Evolutionary conservation across 2,329 filamentous ascomycete genomes (phyloP).

Genomic region (Trichophyton schoenleinii): DNA sequence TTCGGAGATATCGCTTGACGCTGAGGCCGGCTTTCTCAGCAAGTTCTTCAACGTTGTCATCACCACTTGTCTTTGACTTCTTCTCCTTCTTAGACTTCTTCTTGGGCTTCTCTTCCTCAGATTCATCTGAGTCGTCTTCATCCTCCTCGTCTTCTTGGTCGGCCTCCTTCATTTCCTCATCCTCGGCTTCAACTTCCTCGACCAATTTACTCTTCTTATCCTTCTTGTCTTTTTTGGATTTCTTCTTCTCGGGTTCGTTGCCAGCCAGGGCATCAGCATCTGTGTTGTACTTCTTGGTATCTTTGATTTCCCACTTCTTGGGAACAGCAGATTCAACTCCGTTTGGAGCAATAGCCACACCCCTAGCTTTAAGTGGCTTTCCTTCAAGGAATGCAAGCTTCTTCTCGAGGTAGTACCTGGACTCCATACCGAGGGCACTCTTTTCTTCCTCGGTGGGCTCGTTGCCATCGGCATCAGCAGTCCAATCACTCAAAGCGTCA

Average conservation of each 20-base stretch:
- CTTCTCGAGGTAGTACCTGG: slow-evolving; percentile 37
- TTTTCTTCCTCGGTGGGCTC: slow-evolving; percentile 78
- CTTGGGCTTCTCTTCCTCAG: slow-evolving; percentile 17
- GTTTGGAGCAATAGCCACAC: slow-evolving; percentile 61
- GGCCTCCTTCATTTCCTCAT: slow-evolving; percentile 36
- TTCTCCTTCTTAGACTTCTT: background rate
- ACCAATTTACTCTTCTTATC: slow-evolving; percentile 37
- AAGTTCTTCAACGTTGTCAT: slow-evolving; percentile 40
- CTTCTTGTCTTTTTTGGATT: slow-evolving; percentile 33
- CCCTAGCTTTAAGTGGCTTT: slow-evolving; percentile 70
- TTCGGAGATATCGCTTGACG: slow-evolving; percentile 64
- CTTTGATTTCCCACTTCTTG: slow-evolving; percentile 82
- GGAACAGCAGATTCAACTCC: slow-evolving; percentile 49
- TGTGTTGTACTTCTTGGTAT: slow-evolving; percentile 84
- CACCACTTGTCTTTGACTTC: slow-evolving; percentile 35
- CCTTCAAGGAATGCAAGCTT: slow-evolving; percentile 58
- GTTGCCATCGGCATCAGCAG: slow-evolving; percentile 51
- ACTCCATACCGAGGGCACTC: slow-evolving; percentile 59
- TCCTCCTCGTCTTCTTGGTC: slow-evolving; percentile 21
- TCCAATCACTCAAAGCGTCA: slow-evolving; percentile 73
- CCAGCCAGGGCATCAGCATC: slow-evolving; percentile 76
- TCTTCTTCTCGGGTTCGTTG: slow-evolving; percentile 43
- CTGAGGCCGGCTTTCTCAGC: slow-evolving; percentile 58
- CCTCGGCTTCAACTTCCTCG: slow-evolving; percentile 30
- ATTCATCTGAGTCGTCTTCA: slow-evolving; percentile 19